These are phyloP conservation scores for Coffea humblotiana DNA, from an alignment of 305 asterid genomes.

Conservation along the genomic window DNA sequence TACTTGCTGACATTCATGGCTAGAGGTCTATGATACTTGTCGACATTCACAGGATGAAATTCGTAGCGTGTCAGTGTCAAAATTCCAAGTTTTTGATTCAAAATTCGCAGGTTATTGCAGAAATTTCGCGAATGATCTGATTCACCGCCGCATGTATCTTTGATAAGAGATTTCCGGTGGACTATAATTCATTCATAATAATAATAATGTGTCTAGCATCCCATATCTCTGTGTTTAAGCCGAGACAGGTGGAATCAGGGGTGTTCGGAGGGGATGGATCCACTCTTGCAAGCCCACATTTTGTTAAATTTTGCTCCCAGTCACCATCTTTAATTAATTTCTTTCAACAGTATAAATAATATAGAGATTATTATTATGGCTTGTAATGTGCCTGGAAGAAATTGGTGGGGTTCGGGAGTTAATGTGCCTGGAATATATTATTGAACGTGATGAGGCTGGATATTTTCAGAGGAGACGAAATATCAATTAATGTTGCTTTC, in stretches of 20 bases:
- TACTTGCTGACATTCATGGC: neutral
- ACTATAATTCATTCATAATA: neutral
- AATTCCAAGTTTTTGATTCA: neutral
- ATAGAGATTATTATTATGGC: neutral
- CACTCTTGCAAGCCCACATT: neutral
- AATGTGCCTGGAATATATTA: neutral
- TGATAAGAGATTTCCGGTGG: neutral
- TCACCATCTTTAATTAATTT: too few relatives aligned
- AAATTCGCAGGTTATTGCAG: neutral
- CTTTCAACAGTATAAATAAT: neutral
- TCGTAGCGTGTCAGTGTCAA: neutral
- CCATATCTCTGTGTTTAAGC: neutral
- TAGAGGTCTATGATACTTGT: neutral
- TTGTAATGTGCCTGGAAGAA: neutral
- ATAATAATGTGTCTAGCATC: neutral
- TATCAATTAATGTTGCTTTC: slow-evolving; percentile 7
- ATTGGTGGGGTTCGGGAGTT: neutral
- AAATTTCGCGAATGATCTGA: neutral
- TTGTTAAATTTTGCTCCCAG: neutral
- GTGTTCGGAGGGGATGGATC: neutral
- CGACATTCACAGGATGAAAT: neutral
- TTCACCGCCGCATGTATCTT: neutral
- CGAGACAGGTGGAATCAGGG: neutral
- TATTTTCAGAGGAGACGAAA: neutral
- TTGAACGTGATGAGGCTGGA: neutral